Evolutionary conservation across 2,329 filamentous ascomycete species (phyloP), one percentile per base, ranked within the genome.

Genomic region (Sporothrix variecibatus): DNA sequence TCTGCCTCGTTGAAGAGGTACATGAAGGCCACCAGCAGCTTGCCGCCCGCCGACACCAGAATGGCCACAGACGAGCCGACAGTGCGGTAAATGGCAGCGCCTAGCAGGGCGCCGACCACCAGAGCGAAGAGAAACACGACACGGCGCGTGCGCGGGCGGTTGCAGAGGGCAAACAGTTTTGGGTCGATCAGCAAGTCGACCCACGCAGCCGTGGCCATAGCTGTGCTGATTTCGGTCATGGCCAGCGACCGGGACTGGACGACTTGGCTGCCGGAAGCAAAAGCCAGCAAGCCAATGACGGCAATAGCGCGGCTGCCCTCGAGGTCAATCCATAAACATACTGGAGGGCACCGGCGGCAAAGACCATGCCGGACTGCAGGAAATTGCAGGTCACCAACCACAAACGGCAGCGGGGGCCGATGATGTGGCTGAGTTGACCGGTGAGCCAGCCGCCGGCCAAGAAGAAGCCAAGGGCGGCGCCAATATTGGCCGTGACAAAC

Each of bases 181-280:
- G 83, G 83, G 78, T 91, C 89, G 72, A 90, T 87, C 71, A 89
- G 79, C 72, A 90, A 78, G 77, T 91, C 89, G 1, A 91, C 83
- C 85, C 87, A 91, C 1, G 89, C 89, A 0, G 89, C 88, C 5
- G 89, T 91, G 0, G 88, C 89, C 88, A 91, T 91, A 34, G 89
- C 88, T 0, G 89, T 91, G 74, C 85, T 89, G 77, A 91, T 90
- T 79, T 91, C 89, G 0, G 87, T 87, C 81, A 90, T 86, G 64
- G 83, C 81, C 73, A 91, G 79, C 53, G 85, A 84, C 31, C 89
- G 83, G 2, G 85, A 85, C 81, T 88, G 85, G 2, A 89, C 88
- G 0, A 91, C 88, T 78, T 91, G 89, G 67, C 85, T 87, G 0
- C 89, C 89, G 0, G 87, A 84, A 0, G 88, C 85, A 68, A 87